Conservation (phyloP, 495 filamentous ascomycete genomes). For the Talaromyces liani region DNA sequence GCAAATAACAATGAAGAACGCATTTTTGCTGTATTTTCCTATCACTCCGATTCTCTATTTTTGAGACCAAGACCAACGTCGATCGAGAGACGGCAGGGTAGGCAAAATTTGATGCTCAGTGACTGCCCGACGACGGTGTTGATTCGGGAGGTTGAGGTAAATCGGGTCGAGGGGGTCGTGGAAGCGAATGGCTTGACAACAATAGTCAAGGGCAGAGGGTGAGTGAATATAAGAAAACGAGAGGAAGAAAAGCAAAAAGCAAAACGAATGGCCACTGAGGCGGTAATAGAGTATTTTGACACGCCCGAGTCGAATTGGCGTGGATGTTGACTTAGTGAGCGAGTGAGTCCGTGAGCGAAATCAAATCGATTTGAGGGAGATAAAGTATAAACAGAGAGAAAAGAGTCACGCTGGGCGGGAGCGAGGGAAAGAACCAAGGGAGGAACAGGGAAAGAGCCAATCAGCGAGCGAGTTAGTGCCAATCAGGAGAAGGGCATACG, state of each 20-base stretch:
- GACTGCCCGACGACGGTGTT: background rate
- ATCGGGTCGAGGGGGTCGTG: background rate
- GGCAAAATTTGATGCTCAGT: background rate
- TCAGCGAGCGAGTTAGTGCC: background rate
- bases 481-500: background rate
- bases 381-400: background rate
- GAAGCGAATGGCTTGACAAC: background rate
- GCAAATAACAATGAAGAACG: constrained; percentile 4
- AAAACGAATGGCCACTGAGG: background rate
- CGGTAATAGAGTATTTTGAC: background rate
- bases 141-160: background rate
- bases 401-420: background rate
- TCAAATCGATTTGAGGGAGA: background rate
- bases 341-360: background rate
- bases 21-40: background rate
- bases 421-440: background rate
- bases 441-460: background rate
- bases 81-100: background rate
- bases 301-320: background rate
- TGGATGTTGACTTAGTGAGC: background rate
- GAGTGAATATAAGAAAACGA: background rate
- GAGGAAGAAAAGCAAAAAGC: background rate
- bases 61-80: background rate
- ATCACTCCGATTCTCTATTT: background rate
- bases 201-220: background rate